Evolutionary conservation across 2,329 filamentous ascomycete genomes (phyloP).

Genomic region (Fusarium sp.): DNA sequence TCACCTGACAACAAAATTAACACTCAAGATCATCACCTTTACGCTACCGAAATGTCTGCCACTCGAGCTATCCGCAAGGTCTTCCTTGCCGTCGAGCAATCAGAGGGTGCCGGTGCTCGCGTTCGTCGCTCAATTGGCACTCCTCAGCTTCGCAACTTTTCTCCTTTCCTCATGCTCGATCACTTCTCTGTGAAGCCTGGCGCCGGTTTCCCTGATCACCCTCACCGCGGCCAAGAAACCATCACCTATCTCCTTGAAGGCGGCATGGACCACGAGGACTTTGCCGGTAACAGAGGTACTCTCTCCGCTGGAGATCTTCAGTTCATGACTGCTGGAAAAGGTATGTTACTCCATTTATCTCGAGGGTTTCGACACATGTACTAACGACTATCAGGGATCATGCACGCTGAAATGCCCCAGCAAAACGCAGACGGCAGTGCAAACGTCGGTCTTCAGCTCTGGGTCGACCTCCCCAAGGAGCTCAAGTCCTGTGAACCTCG

Average conservation of each 20-base stretch:
- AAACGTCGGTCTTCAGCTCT: constrained; percentile 92
- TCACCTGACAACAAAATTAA: constrained; percentile 7
- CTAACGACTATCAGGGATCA: constrained; percentile 72
- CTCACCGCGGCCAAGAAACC: constrained; percentile 84
- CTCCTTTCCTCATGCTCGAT: constrained; percentile 96
- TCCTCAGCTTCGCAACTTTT: constrained; percentile 84
- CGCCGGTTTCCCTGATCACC: constrained; percentile 91
- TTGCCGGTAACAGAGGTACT: constrained; percentile 86
- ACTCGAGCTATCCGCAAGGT: constrained; percentile 84
- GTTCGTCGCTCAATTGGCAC: constrained; percentile 92
- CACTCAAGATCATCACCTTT: constrained; percentile 46
- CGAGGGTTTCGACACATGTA: background rate
- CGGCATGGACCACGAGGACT: constrained; percentile 92
- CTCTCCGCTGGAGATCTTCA: constrained; percentile 91
- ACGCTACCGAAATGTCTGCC: constrained; percentile 70
- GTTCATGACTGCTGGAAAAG: constrained; percentile 92
- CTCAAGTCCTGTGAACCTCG: constrained; percentile 92
- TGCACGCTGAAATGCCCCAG: constrained; percentile 95
- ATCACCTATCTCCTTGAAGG: constrained; percentile 93
- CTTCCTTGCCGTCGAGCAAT: constrained; percentile 86
- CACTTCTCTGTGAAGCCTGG: constrained; percentile 86
- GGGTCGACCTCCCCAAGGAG: constrained; percentile 88
- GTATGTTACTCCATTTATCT: background rate
- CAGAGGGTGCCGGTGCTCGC: constrained; percentile 88
- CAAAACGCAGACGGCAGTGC: constrained; percentile 80